Evolutionary conservation across 2,329 filamentous ascomycete species (phyloP).

Genomic region (Saccharata proteae): DNA sequence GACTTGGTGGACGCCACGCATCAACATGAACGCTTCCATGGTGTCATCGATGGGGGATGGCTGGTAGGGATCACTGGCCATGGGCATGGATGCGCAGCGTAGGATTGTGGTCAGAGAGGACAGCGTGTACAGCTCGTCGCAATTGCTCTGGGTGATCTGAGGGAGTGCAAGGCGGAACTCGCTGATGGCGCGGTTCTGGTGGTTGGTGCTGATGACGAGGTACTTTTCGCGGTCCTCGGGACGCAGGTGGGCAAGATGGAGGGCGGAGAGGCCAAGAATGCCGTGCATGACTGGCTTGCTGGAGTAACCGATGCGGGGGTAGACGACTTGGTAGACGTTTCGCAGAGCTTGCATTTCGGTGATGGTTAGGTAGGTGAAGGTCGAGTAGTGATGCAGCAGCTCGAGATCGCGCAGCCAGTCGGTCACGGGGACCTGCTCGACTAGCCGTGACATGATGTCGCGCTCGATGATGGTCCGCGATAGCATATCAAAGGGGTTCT

Average conservation of each 20-base stretch:
- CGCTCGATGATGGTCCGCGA: conserved; percentile 7
- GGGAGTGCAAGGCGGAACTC: conserved; percentile 18
- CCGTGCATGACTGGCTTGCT: conserved; percentile 9
- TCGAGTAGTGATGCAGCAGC: conserved; percentile 9
- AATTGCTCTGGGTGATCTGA: conserved; percentile 19
- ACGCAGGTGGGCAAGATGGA: conserved; percentile 8
- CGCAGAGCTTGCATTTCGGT: conserved; percentile 7
- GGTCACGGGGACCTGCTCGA: conserved; percentile 8
- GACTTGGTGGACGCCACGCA: conserved; percentile 23
- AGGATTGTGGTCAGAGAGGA: conserved; percentile 6
- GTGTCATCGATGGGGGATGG: conserved; percentile 18
- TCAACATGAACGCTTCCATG: conserved; percentile 22
- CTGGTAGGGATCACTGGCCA: conserved; percentile 7
- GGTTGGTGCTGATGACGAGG: conserved; percentile 22
- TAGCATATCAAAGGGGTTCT: conserved; percentile 9
- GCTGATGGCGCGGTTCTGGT: conserved; percentile 25
- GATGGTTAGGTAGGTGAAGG: conserved; percentile 6
- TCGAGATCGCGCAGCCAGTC: conserved; percentile 9
- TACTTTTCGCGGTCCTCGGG: conserved; percentile 15
- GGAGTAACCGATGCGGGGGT: conserved; percentile 5
- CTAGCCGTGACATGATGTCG: conserved; percentile 11
- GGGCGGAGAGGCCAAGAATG: conserved; percentile 8
- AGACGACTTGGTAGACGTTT: conserved; percentile 5
- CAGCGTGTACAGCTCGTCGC: conserved; percentile 16
- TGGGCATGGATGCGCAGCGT: conserved; percentile 4